These are phyloP conservation scores for Puccinia triticina DNA, from an alignment of 1,284 basidiomycete species.

Conservation along the genomic window DNA sequence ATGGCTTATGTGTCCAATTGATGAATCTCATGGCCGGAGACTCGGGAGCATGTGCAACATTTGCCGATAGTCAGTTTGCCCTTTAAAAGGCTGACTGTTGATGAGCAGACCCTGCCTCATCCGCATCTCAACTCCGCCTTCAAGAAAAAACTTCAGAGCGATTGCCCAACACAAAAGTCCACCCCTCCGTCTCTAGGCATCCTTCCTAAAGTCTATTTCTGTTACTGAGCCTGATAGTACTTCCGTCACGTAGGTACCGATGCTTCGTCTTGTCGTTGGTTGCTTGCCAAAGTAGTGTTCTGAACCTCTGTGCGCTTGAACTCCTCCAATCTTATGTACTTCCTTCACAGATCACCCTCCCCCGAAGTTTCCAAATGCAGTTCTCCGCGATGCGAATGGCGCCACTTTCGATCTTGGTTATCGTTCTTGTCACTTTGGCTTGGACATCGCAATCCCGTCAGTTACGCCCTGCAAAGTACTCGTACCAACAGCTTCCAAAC, in stretches of 20 bases:
- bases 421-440: not conserved
- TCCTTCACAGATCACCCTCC: not conserved
- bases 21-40: not conserved
- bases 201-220: not conserved
- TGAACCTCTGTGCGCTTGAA: not conserved
- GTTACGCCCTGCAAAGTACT: not conserved
- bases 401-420: not conserved
- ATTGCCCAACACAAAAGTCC: not conserved
- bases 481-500: not conserved
- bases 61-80: not conserved
- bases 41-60: not conserved
- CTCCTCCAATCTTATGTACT: not conserved
- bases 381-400: not conserved
- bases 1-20: conserved; percentile 4
- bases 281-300: not conserved
- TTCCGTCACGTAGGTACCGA: not conserved
- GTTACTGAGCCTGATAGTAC: not conserved
- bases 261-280: not conserved
- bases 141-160: not conserved
- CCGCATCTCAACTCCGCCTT: not conserved
- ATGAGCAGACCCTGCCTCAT: not conserved
- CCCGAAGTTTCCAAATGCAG: not conserved
- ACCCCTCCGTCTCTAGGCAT: not conserved
- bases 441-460: conserved; percentile 6
- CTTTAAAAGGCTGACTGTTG: not conserved